Base-by-base conservation (phyloP, 257 asterid species). In the Ajuga chamaepitys region DNA sequence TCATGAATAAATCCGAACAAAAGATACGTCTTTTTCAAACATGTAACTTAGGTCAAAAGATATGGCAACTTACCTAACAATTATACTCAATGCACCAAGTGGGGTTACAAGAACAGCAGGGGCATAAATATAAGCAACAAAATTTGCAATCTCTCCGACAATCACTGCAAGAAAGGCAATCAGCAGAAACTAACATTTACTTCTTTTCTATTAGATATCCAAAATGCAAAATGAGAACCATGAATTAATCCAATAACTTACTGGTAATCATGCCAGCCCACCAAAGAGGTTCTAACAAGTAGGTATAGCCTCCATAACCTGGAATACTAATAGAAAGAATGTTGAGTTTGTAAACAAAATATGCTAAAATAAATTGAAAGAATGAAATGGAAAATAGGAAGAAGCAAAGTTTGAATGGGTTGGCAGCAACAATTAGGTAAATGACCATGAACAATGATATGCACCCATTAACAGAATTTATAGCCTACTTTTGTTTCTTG, bases 71-170 rank as follows among this genome's bases (percentile, higher is more conserved):
- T 81, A 91, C 97, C 97, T 91, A 59, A 91, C 82, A 64, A 91
- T 88, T 67, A 88, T 91, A 77, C 97, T 91, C 61, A 85, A 81
- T 28, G 93, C 97, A 71, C 97, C 97, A 35, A 88, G 90, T 18
- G 96, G 97, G 30, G 97, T 88, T 75, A 91, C 97, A 32, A 91
- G 90, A 81, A 91, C 93, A 48, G 97, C 97, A 2, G 97, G 97
- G 53, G 97, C 95, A 69, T 85, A 91, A 25, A 91, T 81, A 81
- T 91, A 91, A 21, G 97, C 96, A 70, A 91, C 86, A 52, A 88
- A 91, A 70, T 88, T 91, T 66, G 95, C 89, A 9, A 77, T 76
- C 65, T 91, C 97, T 16, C 96, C 96, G n/a, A 83, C 81, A 70
- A 88, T 81, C 97, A 91, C 96, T 91, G 79, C 67, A 26, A 38